Evolutionary conservation across 345 rosid species (phyloP), one percentile per base, ranked within the genome.

Genomic region (Alliaria petiolata): DNA sequence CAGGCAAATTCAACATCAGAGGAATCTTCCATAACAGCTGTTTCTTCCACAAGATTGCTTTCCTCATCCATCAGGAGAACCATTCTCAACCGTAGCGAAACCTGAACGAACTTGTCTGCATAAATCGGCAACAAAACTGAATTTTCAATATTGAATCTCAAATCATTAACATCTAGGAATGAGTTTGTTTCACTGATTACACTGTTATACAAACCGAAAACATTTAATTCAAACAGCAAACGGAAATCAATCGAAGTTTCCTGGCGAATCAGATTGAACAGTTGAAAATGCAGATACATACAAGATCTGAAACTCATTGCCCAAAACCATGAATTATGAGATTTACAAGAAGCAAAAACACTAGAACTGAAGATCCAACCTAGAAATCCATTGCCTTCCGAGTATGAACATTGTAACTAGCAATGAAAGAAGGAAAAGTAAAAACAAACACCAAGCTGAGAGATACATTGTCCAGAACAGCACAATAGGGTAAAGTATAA

Each of bases 1-100:
- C 74, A 82, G 3, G 78, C 47, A 68, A 81, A 83, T 65, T 56
- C 78, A 61, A n/a, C 74, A 71, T 73, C 83, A 66, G 65, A 79
- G 39, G 86, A 82, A 46, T 70, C 78, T 62, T 72, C 68, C 3
- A 57, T 26, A 64, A 82, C 59, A 49, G 36, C 63, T 67, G 69
- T 47, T 69, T 81, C 83, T 73, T 76, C 79, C 14, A 67, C 33
- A 39, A 63, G 61, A 78, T 77, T 74, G 49, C 50, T 31, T 54
- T 83, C 79, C 58, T 31, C 72, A 42, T 73, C 81, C 67, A 43
- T 61, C 50, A 51, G 65, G 45, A 16, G 63, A 83, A 30, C 76
- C n/a, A 78, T 67, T 38, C 72, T 87, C 82, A 82, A 71, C 82
- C 72, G 84, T 49, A 55, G 67, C 60, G 54, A 51, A 31, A 15